phyloP scores from a whole-genome alignment of 169 alveolate genomes.

The Babesia sp. region DNA sequence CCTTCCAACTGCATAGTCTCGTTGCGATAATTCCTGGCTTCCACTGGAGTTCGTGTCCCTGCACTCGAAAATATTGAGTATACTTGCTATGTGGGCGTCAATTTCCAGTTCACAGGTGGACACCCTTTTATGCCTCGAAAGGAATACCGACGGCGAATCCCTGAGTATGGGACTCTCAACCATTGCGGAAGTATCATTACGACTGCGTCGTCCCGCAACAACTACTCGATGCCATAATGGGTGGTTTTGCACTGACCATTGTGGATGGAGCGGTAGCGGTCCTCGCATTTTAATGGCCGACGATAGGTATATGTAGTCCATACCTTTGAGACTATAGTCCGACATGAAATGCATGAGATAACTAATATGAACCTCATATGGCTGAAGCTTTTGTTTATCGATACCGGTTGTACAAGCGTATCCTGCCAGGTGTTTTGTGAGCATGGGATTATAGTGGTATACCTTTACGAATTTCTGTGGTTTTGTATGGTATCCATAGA shows the following conservation, averaged over 20 bases:
- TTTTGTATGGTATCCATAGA: slow-evolving; percentile 29
- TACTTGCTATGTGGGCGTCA: slow-evolving; percentile 27
- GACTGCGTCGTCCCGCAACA: background rate
- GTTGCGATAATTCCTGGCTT: slow-evolving; percentile 1
- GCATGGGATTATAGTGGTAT: slow-evolving; percentile 23
- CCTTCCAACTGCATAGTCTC: slow-evolving; percentile 16
- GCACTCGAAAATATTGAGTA: slow-evolving; percentile 22
- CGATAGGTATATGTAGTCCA: slow-evolving; percentile 27
- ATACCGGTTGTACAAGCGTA: slow-evolving; percentile 10
- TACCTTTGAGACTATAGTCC: slow-evolving; percentile 24
- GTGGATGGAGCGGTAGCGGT: slow-evolving; percentile 25
- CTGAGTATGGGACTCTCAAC: background rate
- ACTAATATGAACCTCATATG: slow-evolving; percentile 31
- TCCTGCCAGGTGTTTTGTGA: slow-evolving; percentile 27
- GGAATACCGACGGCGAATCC: slow-evolving; percentile 36
- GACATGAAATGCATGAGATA: slow-evolving; percentile 32
- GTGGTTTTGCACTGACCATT: slow-evolving; percentile 7
- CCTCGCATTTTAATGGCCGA: slow-evolving; percentile 34
- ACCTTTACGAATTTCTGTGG: slow-evolving; percentile 21
- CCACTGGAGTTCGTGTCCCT: no score
- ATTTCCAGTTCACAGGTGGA: slow-evolving; percentile 30
- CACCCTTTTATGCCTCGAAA: slow-evolving; percentile 3
- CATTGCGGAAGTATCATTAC: background rate
- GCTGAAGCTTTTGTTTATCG: slow-evolving; percentile 15
- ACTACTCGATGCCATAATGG: slow-evolving; percentile 21